Evolutionary conservation across 225 moss, liverwort and hornwort genomes (phyloP).

Genomic region (Rhytidiadelphus loreus): DNA sequence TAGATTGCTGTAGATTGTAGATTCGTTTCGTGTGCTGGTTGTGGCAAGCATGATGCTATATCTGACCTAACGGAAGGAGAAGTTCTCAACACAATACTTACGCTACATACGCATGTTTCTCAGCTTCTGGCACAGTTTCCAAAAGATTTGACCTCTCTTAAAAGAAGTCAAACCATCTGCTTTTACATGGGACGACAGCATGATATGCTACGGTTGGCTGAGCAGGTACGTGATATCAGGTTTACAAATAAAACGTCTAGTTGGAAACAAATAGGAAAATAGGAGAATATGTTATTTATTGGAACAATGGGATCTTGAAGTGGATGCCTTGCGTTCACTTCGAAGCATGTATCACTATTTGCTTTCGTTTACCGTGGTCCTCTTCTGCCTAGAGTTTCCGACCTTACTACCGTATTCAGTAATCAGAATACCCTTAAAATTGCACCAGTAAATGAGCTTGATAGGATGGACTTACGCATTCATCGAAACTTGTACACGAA

Average conservation of each 20-base stretch:
- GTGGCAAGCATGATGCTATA: not conserved
- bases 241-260: not conserved
- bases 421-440: not conserved
- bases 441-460: not conserved
- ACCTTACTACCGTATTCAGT: not conserved
- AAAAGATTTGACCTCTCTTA: conserved; percentile 56
- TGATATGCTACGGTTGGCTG: conserved; percentile 55
- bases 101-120: not conserved
- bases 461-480: not conserved
- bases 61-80: not conserved
- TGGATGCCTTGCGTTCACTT: not conserved
- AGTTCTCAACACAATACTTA: not conserved
- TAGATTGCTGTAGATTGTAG: not conserved
- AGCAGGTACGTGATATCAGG: conserved; percentile 13
- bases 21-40: not conserved
- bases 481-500: not conserved
- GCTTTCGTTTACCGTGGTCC: not conserved
- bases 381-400: not conserved
- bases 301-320: not conserved
- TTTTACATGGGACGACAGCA: conserved; percentile 56
- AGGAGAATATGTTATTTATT: not conserved
- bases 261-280: not conserved
- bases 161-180: conserved; percentile 61
- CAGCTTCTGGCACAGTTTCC: conserved; percentile 65
- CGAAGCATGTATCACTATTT: not conserved